Evolutionary conservation across 169 alveolate species (phyloP).

Genomic region (Theileria parva): DNA sequence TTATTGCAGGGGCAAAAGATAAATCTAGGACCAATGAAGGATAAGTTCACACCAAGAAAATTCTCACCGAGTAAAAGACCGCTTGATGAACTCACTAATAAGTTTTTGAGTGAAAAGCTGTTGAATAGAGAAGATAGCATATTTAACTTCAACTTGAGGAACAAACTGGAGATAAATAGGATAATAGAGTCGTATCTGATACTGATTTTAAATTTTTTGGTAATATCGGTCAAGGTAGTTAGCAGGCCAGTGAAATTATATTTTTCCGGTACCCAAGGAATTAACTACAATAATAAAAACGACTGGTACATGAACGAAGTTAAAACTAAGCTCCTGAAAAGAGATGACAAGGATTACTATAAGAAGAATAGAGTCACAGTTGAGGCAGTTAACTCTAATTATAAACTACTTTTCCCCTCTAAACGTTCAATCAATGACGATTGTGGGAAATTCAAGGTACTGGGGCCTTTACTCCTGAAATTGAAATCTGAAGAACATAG

Average conservation of each 20-base stretch:
- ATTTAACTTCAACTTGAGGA: background rate
- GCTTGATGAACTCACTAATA: background rate
- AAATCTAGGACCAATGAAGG: background rate
- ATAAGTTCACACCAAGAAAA: background rate
- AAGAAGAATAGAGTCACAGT: constrained; percentile 16
- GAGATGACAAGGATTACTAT: constrained; percentile 18
- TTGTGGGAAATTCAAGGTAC: constrained; percentile 92
- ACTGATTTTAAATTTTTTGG: background rate
- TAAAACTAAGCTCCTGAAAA: constrained; percentile 15
- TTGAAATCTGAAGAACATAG: constrained; percentile 91
- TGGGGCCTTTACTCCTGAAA: constrained; percentile 82
- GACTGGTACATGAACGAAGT: constrained; percentile 23
- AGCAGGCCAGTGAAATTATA: constrained; percentile 51
- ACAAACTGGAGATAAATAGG: background rate
- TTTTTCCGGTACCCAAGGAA: constrained; percentile 38
- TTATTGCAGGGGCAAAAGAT: background rate
- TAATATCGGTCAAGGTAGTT: constrained; percentile 13
- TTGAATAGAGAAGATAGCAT: constrained; percentile 8
- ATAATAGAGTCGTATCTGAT: background rate
- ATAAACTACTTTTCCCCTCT: constrained; percentile 77
- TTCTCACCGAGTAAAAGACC: background rate
- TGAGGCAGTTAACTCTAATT: constrained; percentile 42
- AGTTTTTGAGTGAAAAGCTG: background rate
- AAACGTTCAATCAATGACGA: constrained; percentile 85
- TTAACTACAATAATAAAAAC: constrained; percentile 13